phyloP scores from a whole-genome alignment of 2,329 filamentous ascomycete genomes.

The Diaporthe sp. region DNA sequence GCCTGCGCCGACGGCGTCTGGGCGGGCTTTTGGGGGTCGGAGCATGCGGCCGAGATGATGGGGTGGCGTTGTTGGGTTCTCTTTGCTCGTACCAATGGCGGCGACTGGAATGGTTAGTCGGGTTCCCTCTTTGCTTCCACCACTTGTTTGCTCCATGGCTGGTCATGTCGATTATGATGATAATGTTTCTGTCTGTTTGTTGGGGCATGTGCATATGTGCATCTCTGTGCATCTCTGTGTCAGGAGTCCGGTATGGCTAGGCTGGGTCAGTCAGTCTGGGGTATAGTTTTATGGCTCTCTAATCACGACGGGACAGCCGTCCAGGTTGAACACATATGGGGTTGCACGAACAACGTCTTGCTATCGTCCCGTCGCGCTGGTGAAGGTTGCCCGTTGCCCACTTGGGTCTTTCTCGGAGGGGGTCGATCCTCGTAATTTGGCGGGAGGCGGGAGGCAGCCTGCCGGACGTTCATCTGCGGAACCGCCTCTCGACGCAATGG shows the following conservation, averaged over 20 bases:
- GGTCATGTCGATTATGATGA: constrained; percentile 13
- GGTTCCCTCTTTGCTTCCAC: background rate
- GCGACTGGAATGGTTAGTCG: background rate
- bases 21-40: constrained; percentile 10
- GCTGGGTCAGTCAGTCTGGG: background rate
- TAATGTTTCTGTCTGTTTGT: background rate
- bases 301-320: background rate
- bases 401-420: no score
- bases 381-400: no score
- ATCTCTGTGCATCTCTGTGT: background rate
- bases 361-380: no score
- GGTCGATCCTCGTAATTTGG: no score
- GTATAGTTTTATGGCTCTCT: background rate
- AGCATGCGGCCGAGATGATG: constrained; percentile 39
- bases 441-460: no score
- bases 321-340: no score
- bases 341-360: no score
- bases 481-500: no score
- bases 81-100: background rate
- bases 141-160: background rate
- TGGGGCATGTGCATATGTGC: no score
- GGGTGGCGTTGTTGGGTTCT: no score
- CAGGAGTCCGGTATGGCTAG: background rate
- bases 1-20: background rate
- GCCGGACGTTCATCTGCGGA: no score